These are phyloP conservation scores for Trebouxiophyceae sp. DNA, from an alignment of 163 green algal genomes.

Conservation along the genomic window DNA sequence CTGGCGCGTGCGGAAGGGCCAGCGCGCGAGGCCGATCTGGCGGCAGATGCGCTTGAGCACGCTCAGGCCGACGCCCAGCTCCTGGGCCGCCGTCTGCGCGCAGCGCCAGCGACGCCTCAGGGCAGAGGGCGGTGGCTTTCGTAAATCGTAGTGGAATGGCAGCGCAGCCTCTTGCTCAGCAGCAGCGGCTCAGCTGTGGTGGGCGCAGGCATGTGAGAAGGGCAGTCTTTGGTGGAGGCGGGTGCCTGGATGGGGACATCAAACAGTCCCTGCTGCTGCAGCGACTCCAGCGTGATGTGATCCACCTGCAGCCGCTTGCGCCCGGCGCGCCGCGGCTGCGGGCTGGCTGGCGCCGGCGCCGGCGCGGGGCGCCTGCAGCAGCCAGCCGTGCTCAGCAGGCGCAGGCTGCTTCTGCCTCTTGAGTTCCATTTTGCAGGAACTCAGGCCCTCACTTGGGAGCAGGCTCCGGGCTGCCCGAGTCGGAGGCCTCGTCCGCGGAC, in stretches of 20 bases:
- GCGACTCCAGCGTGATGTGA: constrained; percentile 16
- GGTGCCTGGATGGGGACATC: constrained; percentile 16
- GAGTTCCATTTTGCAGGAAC: too few relatives aligned
- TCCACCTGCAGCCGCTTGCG: constrained; percentile 4
- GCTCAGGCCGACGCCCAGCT: constrained; percentile 11
- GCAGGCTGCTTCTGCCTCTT: too few relatives aligned
- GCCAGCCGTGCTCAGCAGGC: too few relatives aligned
- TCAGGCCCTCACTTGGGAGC: too few relatives aligned
- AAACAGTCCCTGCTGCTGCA: constrained; percentile 9
- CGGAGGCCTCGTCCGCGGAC: too few relatives aligned
- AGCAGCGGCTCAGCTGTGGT: not conserved
- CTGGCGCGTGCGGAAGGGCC: constrained; percentile 13
- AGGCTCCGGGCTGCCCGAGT: too few relatives aligned
- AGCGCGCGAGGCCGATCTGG: constrained; percentile 9
- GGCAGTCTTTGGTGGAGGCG: not conserved
- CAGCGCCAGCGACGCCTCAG: not conserved
- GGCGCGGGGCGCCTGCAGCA: not conserved
- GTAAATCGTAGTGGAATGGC: not conserved
- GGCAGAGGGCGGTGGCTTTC: not conserved
- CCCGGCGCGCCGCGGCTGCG: not conserved
- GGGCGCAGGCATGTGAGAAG: not conserved
- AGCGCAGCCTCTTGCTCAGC: not conserved
- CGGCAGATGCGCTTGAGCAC: constrained; percentile 19
- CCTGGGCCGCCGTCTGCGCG: constrained; percentile 11
- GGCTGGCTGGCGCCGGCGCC: not conserved